Conservation (phyloP, 2,329 filamentous ascomycete species). For the Ascochyta pisi region DNA sequence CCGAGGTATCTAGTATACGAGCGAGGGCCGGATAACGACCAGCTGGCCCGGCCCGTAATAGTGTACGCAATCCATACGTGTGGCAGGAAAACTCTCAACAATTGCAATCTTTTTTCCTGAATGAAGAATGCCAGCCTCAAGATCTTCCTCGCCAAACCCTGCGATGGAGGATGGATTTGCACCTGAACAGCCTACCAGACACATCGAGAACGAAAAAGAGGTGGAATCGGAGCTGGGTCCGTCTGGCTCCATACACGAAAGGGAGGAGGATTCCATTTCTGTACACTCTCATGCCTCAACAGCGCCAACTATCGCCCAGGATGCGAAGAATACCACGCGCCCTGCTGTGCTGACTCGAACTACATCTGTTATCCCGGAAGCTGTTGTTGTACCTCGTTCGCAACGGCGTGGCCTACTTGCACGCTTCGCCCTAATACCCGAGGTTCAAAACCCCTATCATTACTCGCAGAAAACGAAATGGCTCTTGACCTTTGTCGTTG, state of each 20-base stretch:
- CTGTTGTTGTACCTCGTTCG: conserved; percentile 57
- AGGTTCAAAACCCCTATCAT: conserved; percentile 77
- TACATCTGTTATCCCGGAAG: conserved; percentile 46
- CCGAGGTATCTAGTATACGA: conserved; percentile 4
- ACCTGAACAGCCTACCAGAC: conserved; percentile 4
- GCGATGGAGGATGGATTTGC: conserved; percentile 11
- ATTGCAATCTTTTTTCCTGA: not conserved
- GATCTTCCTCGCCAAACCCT: conserved; percentile 1
- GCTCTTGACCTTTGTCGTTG: conserved; percentile 79
- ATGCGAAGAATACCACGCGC: conserved; percentile 9
- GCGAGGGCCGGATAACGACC: conserved; percentile 15
- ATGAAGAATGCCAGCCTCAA: conserved; percentile 14
- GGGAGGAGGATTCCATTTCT: conserved; percentile 7
- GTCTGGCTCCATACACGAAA: conserved; percentile 8
- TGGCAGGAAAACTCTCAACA: not conserved
- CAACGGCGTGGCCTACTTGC: conserved; percentile 76
- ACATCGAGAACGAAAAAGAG: conserved; percentile 11
- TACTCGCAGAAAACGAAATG: conserved; percentile 81
- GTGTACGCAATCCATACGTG: not conserved
- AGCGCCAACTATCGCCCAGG: conserved; percentile 27
- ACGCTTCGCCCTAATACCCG: conserved; percentile 74
- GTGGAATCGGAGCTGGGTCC: conserved; percentile 2
- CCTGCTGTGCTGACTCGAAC: conserved; percentile 36
- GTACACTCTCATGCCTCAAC: conserved; percentile 31
- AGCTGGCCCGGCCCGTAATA: conserved; percentile 4